phyloP scores from a whole-genome alignment of 208 protist genomes.

The Balamuthia mandrillaris region DNA sequence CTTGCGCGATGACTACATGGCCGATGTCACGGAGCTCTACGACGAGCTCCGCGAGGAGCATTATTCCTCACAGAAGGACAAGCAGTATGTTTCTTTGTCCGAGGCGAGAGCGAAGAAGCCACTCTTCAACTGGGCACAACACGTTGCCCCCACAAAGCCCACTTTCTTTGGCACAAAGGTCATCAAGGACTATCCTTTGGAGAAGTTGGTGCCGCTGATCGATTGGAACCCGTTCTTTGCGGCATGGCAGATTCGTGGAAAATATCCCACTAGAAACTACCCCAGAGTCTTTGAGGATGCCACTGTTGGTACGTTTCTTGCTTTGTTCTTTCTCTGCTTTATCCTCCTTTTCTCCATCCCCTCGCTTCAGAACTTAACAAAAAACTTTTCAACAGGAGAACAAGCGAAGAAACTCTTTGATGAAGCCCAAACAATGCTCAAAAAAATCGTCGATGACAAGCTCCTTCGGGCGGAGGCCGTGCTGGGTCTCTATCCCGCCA shows the following conservation, averaged over 20 bases:
- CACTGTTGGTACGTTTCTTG: conserved; percentile 74
- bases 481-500: conserved; percentile 85
- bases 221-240: conserved; percentile 91
- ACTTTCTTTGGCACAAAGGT: conserved; percentile 73
- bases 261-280: conserved; percentile 87
- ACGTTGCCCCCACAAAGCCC: conserved; percentile 18
- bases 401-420: conserved; percentile 88
- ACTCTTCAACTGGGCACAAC: background rate
- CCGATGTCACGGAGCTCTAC: conserved; percentile 84
- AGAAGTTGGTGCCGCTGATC: conserved; percentile 83
- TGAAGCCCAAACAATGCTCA: conserved; percentile 82
- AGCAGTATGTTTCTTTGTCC: conserved; percentile 74
- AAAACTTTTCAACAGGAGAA: conserved; percentile 24
- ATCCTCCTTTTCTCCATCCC: no score
- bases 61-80: conserved; percentile 83
- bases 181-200: conserved; percentile 79
- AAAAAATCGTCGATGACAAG: conserved; percentile 80
- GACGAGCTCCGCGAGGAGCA: conserved; percentile 88
- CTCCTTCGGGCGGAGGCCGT: conserved; percentile 76
- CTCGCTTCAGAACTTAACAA: background rate
- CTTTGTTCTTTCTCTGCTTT: no score
- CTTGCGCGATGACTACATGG: conserved; percentile 49
- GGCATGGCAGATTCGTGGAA: conserved; percentile 89
- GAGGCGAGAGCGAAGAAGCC: background rate
- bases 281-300: conserved; percentile 93